Evolutionary conservation across 106 monocot genomes (phyloP).

Genomic region (Gastrodia elata): DNA sequence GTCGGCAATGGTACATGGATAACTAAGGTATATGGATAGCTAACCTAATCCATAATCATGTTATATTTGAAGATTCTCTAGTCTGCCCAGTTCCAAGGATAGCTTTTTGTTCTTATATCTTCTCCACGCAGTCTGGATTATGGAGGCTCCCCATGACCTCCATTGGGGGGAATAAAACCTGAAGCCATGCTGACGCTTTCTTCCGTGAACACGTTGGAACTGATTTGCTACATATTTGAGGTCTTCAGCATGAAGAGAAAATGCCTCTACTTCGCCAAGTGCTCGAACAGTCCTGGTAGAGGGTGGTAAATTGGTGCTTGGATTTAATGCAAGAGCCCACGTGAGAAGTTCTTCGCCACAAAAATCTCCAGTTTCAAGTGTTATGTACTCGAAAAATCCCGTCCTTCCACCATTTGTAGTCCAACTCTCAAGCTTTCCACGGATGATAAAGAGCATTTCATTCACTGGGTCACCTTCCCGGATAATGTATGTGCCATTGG

Average conservation of each 20-base stretch:
- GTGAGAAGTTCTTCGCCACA: conserved; percentile 81
- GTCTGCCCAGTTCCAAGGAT: conserved; percentile 43
- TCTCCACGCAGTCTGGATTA: conserved; percentile 65
- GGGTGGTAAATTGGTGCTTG: conserved; percentile 40
- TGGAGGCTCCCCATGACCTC: conserved; percentile 72
- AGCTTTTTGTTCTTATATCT: conserved; percentile 63
- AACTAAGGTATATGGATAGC: too few relatives aligned
- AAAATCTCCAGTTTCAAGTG: conserved; percentile 70
- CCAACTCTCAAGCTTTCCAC: conserved; percentile 68
- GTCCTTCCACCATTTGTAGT: conserved; percentile 64
- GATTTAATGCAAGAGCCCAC: conserved; percentile 58
- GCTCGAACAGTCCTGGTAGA: conserved; percentile 54
- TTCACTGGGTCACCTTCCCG: conserved; percentile 80
- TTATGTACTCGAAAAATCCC: conserved; percentile 80
- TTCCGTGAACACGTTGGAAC: conserved; percentile 68
- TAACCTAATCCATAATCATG: too few relatives aligned
- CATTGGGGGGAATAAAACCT: conserved; percentile 74
- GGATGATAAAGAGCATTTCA: conserved; percentile 82
- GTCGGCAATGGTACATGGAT: too few relatives aligned
- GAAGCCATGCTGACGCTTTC: conserved; percentile 63
- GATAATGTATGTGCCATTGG: conserved; percentile 58
- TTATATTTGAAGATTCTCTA: conserved; percentile 52
- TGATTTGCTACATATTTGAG: conserved; percentile 67
- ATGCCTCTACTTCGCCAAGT: conserved; percentile 59
- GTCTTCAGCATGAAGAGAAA: conserved; percentile 57